These are phyloP conservation scores for Backusella circina DNA, from an alignment of 192 early-diverging fungal genomes.

Conservation along the genomic window DNA sequence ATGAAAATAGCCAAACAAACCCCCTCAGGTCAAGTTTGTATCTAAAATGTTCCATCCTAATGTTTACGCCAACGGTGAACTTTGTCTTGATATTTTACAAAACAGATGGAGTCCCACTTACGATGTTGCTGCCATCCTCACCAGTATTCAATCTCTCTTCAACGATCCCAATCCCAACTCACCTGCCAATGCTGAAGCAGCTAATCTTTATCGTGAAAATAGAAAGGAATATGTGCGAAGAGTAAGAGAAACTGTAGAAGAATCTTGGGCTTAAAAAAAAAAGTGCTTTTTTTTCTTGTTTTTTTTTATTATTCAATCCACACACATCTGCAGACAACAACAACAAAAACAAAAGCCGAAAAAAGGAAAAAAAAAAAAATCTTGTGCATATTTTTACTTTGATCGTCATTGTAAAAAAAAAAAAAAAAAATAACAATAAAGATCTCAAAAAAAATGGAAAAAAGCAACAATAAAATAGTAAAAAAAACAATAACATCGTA, in stretches of 20 bases:
- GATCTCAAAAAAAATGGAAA: neutral
- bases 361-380: neutral
- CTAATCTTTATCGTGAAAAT: conserved; percentile 89
- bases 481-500: neutral
- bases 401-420: neutral
- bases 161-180: conserved; percentile 98
- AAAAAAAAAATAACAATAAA: neutral
- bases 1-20: conserved; percentile 76
- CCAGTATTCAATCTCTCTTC: conserved; percentile 91
- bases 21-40: conserved; percentile 92
- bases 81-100: conserved; percentile 97
- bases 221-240: conserved; percentile 89
- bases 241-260: conserved; percentile 89
- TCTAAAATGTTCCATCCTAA: conserved; percentile 98
- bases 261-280: conserved; percentile 69
- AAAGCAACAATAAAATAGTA: neutral
- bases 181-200: conserved; percentile 96
- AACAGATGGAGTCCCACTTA: conserved; percentile 98
- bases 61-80: conserved; percentile 94
- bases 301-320: neutral
- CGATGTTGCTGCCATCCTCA: conserved; percentile 91
- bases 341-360: neutral
- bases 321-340: neutral
- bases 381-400: neutral
- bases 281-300: neutral